Percentiles rank a stretch among this genome's conserved stretches.
phyloP scores from a whole-genome alignment of 108 stramenopile species.

The Discostella stelligeroides region DNA sequence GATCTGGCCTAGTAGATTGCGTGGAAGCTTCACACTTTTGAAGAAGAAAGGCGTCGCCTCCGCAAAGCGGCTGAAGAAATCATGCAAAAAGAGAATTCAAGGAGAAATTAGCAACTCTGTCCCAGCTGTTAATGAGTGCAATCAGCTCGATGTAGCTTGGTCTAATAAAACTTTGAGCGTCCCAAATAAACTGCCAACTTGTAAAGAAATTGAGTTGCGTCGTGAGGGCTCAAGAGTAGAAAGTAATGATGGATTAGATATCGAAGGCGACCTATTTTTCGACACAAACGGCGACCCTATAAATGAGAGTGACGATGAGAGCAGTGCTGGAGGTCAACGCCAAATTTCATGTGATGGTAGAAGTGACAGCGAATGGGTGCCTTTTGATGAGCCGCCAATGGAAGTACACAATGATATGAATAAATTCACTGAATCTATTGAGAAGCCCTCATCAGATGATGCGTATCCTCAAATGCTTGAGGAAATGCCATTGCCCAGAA shows the following conservation, averaged over 20 bases:
- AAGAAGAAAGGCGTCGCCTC: slow-evolving; percentile 34
- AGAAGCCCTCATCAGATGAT: slow-evolving; percentile 24
- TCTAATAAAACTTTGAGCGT: no score
- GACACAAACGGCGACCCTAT: slow-evolving; percentile 63
- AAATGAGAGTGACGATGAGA: slow-evolving; percentile 67
- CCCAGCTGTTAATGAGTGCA: background rate
- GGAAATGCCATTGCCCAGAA: slow-evolving; percentile 86
- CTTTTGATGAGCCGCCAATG: slow-evolving; percentile 52
- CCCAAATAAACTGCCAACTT: background rate
- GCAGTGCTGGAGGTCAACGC: slow-evolving; percentile 23
- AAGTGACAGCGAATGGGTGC: slow-evolving; percentile 45
- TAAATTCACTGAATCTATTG: slow-evolving; percentile 7
- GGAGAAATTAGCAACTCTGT: slow-evolving; percentile 8
- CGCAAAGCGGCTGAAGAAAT: slow-evolving; percentile 62
- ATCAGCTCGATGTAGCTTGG: background rate
- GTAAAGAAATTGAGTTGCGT: slow-evolving; percentile 4
- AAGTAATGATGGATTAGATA: slow-evolving; percentile 33
- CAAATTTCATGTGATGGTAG: slow-evolving; percentile 9
- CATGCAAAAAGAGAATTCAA: slow-evolving; percentile 63
- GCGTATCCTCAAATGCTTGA: slow-evolving; percentile 75
- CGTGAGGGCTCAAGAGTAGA: slow-evolving; percentile 9
- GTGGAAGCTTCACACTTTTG: slow-evolving; percentile 67
- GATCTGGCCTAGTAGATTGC: slow-evolving; percentile 82
- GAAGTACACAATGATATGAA: background rate
- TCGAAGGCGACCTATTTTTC: slow-evolving; percentile 85